Percentiles rank a stretch among this genome's conserved stretches.
Evolutionary conservation across 2,329 filamentous ascomycete genomes (phyloP).

Genomic region (Alternaria sp.): DNA sequence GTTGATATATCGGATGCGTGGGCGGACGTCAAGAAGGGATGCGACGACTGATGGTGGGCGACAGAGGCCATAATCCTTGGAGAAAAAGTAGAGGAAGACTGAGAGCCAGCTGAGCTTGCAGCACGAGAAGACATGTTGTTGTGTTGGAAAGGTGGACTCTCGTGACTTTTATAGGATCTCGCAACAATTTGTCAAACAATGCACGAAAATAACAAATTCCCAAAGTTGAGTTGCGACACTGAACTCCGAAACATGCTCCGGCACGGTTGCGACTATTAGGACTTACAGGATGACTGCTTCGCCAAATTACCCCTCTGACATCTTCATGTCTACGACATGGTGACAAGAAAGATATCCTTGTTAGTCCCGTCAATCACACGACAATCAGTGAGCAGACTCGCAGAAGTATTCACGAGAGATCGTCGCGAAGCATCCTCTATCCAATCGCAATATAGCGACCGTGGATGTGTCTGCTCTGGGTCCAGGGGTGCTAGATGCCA

Average conservation of each 20-base stretch:
- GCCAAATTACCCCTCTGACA: slow-evolving; percentile 5
- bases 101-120: slow-evolving; percentile 27
- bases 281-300: slow-evolving; percentile 14
- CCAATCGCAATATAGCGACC: slow-evolving; percentile 21
- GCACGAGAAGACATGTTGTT: slow-evolving; percentile 28
- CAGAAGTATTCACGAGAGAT: slow-evolving; percentile 5
- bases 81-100: slow-evolving; percentile 32
- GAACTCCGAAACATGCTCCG: slow-evolving; percentile 13
- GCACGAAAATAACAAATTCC: slow-evolving; percentile 2
- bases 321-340: slow-evolving; percentile 3
- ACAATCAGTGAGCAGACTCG: slow-evolving; percentile 2
- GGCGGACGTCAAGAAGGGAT: slow-evolving; percentile 41
- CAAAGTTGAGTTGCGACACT: slow-evolving; percentile 1
- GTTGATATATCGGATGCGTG: slow-evolving; percentile 44
- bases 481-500: slow-evolving; percentile 8
- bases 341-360: neutral
- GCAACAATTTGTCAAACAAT: slow-evolving; percentile 31
- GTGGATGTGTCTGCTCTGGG: slow-evolving; percentile 7
- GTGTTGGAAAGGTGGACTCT: slow-evolving; percentile 1
- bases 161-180: slow-evolving; percentile 24
- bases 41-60: slow-evolving; percentile 27
- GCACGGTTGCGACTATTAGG: slow-evolving; percentile 5
- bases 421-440: slow-evolving; percentile 4
- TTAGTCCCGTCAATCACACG: slow-evolving; percentile 3
- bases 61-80: slow-evolving; percentile 28